phyloP scores from a whole-genome alignment of 208 protist genomes.

The Wallacemonas sp. region DNA sequence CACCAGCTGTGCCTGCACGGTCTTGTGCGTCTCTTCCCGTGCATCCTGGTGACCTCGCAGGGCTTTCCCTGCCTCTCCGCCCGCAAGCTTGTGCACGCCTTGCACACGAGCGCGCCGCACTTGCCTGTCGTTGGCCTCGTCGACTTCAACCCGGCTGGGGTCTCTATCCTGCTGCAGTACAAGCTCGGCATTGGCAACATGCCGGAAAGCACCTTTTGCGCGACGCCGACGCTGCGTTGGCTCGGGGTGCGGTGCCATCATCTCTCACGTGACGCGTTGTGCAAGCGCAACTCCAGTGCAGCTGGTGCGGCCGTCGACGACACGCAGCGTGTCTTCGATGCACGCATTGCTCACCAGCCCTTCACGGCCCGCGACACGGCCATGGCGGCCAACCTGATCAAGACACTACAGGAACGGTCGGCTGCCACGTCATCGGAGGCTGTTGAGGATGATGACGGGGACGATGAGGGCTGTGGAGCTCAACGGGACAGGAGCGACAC shows the following conservation, averaged over 20 bases:
- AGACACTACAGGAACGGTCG: neutral
- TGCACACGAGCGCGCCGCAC: constrained; percentile 53
- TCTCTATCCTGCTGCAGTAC: constrained; percentile 79
- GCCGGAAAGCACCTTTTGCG: constrained; percentile 24
- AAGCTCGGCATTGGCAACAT: constrained; percentile 32
- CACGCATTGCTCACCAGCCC: constrained; percentile 31
- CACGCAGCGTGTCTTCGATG: neutral
- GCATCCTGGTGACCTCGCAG: constrained; percentile 77
- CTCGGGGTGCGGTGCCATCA: constrained; percentile 39
- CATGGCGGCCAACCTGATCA: constrained; percentile 38
- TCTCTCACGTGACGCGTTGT: too few species aligned
- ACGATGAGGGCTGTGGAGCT: neutral
- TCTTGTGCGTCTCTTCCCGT: constrained; percentile 54
- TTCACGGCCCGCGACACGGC: constrained; percentile 59
- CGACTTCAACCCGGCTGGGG: constrained; percentile 83
- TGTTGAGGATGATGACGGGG: neutral
- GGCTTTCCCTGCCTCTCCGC: constrained; percentile 78
- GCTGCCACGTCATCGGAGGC: too few species aligned
- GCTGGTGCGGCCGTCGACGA: too few species aligned
- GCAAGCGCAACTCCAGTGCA: too few species aligned
- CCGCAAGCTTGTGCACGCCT: constrained; percentile 51
- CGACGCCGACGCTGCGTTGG: constrained; percentile 45
- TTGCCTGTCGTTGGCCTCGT: constrained; percentile 68
- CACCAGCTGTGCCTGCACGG: constrained; percentile 62
- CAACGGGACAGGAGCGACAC: neutral